Evolutionary conservation across 2,329 filamentous ascomycete genomes (phyloP).

Genomic region (Penicillium paneum): DNA sequence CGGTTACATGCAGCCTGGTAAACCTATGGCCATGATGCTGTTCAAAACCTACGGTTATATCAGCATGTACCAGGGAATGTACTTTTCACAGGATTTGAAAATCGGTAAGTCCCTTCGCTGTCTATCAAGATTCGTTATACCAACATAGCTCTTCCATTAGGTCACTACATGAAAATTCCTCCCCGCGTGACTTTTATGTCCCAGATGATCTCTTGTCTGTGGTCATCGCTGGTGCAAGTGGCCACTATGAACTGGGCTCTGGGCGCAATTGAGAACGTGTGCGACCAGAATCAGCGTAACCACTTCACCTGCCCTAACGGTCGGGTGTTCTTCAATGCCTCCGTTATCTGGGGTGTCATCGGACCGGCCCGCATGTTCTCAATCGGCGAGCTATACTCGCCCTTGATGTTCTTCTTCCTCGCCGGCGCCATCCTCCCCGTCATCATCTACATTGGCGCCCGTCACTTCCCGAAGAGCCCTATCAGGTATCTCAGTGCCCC

Average conservation of each 20-base stretch:
- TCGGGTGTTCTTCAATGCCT: conserved; percentile 65
- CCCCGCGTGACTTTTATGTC: conserved; percentile 52
- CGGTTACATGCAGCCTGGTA: conserved; percentile 69
- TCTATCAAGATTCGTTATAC: neutral
- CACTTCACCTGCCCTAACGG: conserved; percentile 60
- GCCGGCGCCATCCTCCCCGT: conserved; percentile 62
- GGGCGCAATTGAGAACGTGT: conserved; percentile 61
- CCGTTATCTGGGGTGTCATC: conserved; percentile 70
- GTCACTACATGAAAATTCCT: conserved; percentile 62
- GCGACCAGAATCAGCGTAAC: conserved; percentile 56
- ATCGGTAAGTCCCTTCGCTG: conserved; percentile 40
- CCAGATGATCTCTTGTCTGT: conserved; percentile 52
- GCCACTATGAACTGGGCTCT: conserved; percentile 47
- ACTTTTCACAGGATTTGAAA: conserved; percentile 65
- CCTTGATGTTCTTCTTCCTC: conserved; percentile 69
- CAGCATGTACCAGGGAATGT: conserved; percentile 63
- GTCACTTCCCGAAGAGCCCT: conserved; percentile 58
- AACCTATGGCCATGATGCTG: conserved; percentile 71
- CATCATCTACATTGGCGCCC: conserved; percentile 59
- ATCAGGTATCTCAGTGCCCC: conserved; percentile 67
- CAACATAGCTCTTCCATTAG: conserved; percentile 9
- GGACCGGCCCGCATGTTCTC: conserved; percentile 69
- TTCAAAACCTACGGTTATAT: conserved; percentile 74
- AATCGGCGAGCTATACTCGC: conserved; percentile 58
- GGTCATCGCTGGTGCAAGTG: conserved; percentile 51